These are phyloP conservation scores for Populus hybrid DNA, from an alignment of 441 rosid genomes.

Conservation along the genomic window DNA sequence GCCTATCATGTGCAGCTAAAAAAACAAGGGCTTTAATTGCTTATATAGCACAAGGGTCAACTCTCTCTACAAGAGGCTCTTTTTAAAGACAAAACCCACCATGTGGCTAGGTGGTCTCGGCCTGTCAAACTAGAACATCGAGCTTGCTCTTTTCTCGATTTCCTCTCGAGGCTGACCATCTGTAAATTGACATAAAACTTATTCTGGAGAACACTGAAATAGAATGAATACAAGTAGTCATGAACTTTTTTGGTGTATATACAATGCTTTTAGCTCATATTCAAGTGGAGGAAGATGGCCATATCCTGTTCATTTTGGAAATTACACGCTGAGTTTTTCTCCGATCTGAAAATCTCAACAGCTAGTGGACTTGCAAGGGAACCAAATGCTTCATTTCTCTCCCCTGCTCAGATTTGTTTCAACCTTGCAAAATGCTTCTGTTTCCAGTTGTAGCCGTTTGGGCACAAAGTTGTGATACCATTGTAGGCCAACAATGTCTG, in stretches of 20 bases:
- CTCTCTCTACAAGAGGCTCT: too few species aligned
- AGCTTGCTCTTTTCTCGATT: too few species aligned
- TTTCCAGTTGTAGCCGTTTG: background rate
- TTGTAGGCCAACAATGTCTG: too few species aligned
- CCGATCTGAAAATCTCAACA: background rate
- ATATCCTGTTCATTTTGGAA: background rate
- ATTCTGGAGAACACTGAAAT: background rate
- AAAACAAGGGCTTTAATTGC: too few species aligned
- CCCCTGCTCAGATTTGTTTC: background rate
- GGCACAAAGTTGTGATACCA: background rate
- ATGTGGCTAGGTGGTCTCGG: too few species aligned
- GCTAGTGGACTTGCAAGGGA: background rate
- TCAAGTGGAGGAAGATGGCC: background rate
- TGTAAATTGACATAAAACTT: background rate
- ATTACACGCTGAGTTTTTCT: background rate
- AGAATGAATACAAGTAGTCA: background rate
- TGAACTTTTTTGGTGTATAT: background rate
- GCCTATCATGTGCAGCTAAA: too few species aligned
- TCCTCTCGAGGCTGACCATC: background rate
- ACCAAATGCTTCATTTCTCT: background rate
- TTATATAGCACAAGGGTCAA: too few species aligned
- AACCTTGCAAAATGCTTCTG: background rate
- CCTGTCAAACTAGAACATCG: too few species aligned
- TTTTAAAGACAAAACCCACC: too few species aligned
- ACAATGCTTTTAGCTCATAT: background rate